These are phyloP conservation scores for Cruciata laevipes DNA, from an alignment of 257 asterid species.

Conservation along the genomic window DNA sequence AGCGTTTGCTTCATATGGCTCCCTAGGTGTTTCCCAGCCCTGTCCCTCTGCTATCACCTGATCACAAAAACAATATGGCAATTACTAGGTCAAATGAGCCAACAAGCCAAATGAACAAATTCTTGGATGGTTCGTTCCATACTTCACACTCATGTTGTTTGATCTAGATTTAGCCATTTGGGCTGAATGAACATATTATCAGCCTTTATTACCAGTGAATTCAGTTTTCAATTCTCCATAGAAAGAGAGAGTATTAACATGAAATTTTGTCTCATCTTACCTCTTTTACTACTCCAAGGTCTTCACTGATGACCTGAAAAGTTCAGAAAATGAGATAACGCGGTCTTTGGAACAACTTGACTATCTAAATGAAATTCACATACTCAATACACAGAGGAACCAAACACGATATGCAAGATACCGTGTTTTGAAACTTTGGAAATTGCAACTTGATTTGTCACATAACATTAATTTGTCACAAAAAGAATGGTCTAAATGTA, in stretches of 20 bases:
- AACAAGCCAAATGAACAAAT: background rate
- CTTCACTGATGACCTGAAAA: slow-evolving; percentile 76
- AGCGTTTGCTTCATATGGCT: slow-evolving; percentile 84
- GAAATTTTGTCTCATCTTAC: slow-evolving; percentile 29
- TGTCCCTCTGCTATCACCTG: slow-evolving; percentile 84
- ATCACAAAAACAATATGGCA: slow-evolving; percentile 16
- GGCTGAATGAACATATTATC: background rate
- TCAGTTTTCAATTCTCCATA: background rate
- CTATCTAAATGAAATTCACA: background rate
- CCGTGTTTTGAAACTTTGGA: background rate
- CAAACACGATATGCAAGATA: background rate
- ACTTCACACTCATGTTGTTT: background rate
- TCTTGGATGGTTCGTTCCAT: background rate
- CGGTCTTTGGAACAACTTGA: too few relatives aligned
- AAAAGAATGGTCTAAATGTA: too few relatives aligned
- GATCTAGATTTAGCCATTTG: background rate
- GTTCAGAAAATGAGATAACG: slow-evolving; percentile 7
- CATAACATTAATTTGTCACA: background rate
- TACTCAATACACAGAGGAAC: background rate
- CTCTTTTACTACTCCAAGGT: slow-evolving; percentile 82
- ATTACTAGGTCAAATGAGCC: background rate
- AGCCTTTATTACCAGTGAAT: background rate
- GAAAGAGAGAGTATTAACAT: slow-evolving; percentile 8
- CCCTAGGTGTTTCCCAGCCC: slow-evolving; percentile 98
- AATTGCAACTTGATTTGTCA: background rate